Base-by-base conservation (phyloP, 1,284 basidiomycete genomes). In the Ganoderma resinaceum region DNA sequence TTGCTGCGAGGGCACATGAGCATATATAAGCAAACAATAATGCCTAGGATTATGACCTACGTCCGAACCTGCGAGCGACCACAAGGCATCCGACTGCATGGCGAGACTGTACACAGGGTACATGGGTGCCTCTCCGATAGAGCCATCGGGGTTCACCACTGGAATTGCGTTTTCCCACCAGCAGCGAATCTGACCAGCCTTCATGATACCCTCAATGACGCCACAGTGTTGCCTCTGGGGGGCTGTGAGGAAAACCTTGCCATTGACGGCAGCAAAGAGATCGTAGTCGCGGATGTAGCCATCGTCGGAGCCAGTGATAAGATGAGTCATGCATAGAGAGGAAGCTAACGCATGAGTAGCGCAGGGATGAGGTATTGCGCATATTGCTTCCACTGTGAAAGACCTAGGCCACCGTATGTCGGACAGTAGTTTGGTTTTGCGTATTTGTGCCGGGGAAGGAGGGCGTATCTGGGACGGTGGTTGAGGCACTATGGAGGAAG, bases 251-350 rank as follows among this genome's bases (percentile, higher is more conserved):
- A 95, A 91, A 46, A 90, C 90, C 75, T 94, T 94, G 67, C 95
- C 91, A 77, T 98, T 98, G 63, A 95, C 91, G 58, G 94, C 92
- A 31, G 92, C 81, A 80, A 95, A 97, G 63, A 97, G 89, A 79
- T 99, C 96, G 82, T 98, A 98, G 80, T 95, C 90, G 52, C 97
- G 90, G 58, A 99, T 92, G 75, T 95, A 96, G 12, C 97, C 97
- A 79, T 99, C 97, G 70, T 96, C 92, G 12, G 95, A 95, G 49
- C 96, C 97, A 5, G 96, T 96, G 59, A 98, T 81, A 16, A 98
- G 84, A 76, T 97, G 95, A 33, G 93, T 90, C 85, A 95, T 91
- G 80, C 97, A 98, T n/a, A 88, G 81, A 0, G 95, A 95, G 4
- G 94, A 85, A 1, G 95, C 91, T 29, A 98, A 87, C 16, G 94